Base-by-base conservation (phyloP, 2,329 filamentous ascomycete species). In the Aspergillus japonicus region DNA sequence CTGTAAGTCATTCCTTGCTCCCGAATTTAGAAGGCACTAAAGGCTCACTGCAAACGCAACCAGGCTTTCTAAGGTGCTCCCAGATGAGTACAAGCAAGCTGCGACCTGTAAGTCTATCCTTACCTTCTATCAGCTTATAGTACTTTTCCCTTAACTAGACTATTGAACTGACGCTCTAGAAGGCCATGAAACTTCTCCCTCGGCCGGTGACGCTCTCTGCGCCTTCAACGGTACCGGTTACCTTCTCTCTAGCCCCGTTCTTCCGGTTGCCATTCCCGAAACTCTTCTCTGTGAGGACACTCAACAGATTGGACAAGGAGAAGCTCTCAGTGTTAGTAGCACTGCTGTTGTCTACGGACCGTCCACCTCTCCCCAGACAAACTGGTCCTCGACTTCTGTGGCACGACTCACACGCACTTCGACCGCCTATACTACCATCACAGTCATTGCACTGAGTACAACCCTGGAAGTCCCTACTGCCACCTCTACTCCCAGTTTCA, bases 201-300 rank as follows among this genome's bases (percentile, higher is more conserved):
- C 8, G 3, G 56, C 63, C 19, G 68, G 68, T 0, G 58, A 67
- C 50, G 68, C 68, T 2, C 57, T 70, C 53, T 71, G 69, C 52
- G 66, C 67, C 3, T 68, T 71, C 57, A 69, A 70, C 49, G 68
- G 69, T 12, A 68, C 64, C 1, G 69, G 66, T 12, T 69, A 69
- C 54, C 42, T 29, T 3, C n/a, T 62, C 12, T 23, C 57, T 4
- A 55, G 59, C 16, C 16, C 50, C 4, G 48, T 16, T 6, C 33
- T 16, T 5, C 14, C 24, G 1, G n/a, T 63, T 5, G 6, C 49
- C 2, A 26, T 69, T 5, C 62, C 62, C 2, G 63, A 68, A 39
- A 66, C 61, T 8, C 14, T 31, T 6, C 58, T 68, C 10, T 67
- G 65, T 31, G 54, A 54, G 12, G 10, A 53, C 44, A 19, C 47